phyloP scores from a whole-genome alignment of 495 filamentous ascomycete genomes.

The Aspergillus baeticus region DNA sequence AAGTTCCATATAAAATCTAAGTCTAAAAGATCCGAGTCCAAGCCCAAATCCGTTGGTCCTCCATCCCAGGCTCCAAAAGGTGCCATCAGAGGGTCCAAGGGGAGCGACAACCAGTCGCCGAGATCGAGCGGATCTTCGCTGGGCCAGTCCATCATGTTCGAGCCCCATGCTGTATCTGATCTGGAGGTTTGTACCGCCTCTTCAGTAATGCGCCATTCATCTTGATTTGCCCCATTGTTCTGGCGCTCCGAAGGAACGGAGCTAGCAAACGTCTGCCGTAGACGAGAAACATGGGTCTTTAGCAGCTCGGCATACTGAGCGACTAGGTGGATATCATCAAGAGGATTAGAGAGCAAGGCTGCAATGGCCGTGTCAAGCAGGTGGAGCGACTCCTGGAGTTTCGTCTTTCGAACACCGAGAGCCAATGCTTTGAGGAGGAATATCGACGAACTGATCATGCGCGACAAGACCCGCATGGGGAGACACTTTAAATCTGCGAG shows the following conservation, averaged over 20 bases:
- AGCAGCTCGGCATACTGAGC: constrained; percentile 36
- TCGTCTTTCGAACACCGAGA: constrained; percentile 31
- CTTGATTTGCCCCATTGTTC: background rate
- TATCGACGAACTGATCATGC: constrained; percentile 39
- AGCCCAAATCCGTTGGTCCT: constrained; percentile 19
- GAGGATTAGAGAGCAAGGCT: constrained; percentile 27
- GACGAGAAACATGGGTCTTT: constrained; percentile 22
- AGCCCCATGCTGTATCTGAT: background rate
- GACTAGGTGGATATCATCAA: constrained; percentile 40
- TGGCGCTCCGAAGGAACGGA: background rate
- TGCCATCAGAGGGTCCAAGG: constrained; percentile 37
- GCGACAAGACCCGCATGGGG: constrained; percentile 36
- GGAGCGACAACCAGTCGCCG: constrained; percentile 35
- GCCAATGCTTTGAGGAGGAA: constrained; percentile 42
- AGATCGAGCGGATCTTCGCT: background rate
- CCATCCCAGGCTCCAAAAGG: constrained; percentile 30
- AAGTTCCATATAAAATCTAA: constrained; percentile 37
- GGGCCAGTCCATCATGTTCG: background rate
- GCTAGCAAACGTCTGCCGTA: constrained; percentile 20
- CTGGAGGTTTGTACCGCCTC: background rate
- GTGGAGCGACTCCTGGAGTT: constrained; percentile 32
- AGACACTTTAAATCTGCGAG: constrained; percentile 27
- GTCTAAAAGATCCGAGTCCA: constrained; percentile 27
- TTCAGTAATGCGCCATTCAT: background rate
- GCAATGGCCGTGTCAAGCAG: constrained; percentile 35